Conservation (phyloP, 805 yeast genomes). For the Yarrowia yakushimensis region DNA sequence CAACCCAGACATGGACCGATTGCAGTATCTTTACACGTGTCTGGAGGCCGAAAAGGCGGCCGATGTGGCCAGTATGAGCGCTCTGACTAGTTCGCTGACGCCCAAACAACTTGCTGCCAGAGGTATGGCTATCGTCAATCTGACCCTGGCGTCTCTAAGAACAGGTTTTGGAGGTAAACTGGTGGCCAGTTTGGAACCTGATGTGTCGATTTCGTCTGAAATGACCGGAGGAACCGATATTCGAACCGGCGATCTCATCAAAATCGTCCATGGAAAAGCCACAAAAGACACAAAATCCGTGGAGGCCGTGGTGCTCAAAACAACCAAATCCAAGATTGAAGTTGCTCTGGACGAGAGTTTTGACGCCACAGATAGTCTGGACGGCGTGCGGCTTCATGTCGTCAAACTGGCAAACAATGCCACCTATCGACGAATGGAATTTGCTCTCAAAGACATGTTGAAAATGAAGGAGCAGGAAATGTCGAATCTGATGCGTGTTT, state of each 20-base stretch:
- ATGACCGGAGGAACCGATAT: constrained; percentile 37
- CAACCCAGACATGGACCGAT: not conserved
- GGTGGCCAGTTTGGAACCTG: constrained; percentile 58
- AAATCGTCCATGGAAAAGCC: constrained; percentile 36
- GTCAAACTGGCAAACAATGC: constrained; percentile 50
- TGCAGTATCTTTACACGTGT: not conserved
- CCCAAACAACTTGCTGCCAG: constrained; percentile 62
- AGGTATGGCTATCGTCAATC: constrained; percentile 74
- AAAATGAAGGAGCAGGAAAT: constrained; percentile 43
- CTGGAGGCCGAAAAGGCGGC: constrained; percentile 45
- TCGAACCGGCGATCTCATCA: constrained; percentile 74
- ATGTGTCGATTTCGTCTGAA: constrained; percentile 44
- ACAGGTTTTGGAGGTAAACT: constrained; percentile 80
- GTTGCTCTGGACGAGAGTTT: constrained; percentile 60
- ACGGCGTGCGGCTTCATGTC: constrained; percentile 54
- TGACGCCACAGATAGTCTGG: constrained; percentile 46
- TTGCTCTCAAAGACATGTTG: constrained; percentile 62
- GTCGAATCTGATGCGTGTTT: constrained; percentile 44
- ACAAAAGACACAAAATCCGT: constrained; percentile 34
- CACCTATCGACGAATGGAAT: constrained; percentile 58
- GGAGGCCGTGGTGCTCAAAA: constrained; percentile 65
- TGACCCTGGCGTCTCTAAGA: constrained; percentile 55
- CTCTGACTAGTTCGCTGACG: constrained; percentile 47
- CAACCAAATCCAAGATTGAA: constrained; percentile 47
- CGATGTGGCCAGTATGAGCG: constrained; percentile 49